phyloP scores from a whole-genome alignment of 192 early-diverging fungal species.

The Bifiguratus adelaidae region DNA sequence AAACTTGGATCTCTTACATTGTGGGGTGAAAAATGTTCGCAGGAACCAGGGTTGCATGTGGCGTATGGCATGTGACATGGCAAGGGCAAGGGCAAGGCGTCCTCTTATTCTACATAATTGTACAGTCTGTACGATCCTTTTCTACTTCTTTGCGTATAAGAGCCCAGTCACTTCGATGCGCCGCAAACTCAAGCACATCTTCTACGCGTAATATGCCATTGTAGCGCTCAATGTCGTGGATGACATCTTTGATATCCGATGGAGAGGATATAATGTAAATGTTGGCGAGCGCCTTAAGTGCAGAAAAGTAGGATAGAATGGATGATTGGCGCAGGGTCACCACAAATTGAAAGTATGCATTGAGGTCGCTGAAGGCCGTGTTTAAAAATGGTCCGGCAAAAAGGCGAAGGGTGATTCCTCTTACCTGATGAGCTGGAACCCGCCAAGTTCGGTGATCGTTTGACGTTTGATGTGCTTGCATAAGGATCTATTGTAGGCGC shows the following conservation, averaged over 20 bases:
- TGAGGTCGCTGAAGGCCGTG: conserved; percentile 48
- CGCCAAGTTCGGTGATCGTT: conserved; percentile 74
- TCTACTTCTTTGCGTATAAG: conserved; percentile 68
- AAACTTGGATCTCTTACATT: too few species aligned
- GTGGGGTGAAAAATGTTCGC: too few species aligned
- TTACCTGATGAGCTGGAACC: conserved; percentile 80
- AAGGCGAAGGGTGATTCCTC: conserved; percentile 1
- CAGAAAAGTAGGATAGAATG: conserved; percentile 61
- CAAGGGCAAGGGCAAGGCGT: too few species aligned
- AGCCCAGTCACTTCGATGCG: conserved; percentile 66
- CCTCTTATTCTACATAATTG: too few species aligned
- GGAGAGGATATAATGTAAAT: conserved; percentile 67
- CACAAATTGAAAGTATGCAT: conserved; percentile 70
- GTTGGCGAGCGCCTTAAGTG: conserved; percentile 74
- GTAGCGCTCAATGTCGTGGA: conserved; percentile 67
- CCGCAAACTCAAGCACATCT: conserved; percentile 77
- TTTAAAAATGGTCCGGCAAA: conserved; percentile 2
- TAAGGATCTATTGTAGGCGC: conserved; percentile 42
- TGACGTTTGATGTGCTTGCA: conserved; percentile 75
- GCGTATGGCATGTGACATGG: too few species aligned
- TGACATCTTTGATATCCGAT: conserved; percentile 58
- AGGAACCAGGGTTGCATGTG: too few species aligned
- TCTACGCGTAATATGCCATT: conserved; percentile 63
- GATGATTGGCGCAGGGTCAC: conserved; percentile 43
- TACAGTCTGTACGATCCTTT: conserved; percentile 43